Evolutionary conservation across 345 rosid species (phyloP), one percentile per base, ranked within the genome.

Genomic region (Lagerstroemia speciosa): DNA sequence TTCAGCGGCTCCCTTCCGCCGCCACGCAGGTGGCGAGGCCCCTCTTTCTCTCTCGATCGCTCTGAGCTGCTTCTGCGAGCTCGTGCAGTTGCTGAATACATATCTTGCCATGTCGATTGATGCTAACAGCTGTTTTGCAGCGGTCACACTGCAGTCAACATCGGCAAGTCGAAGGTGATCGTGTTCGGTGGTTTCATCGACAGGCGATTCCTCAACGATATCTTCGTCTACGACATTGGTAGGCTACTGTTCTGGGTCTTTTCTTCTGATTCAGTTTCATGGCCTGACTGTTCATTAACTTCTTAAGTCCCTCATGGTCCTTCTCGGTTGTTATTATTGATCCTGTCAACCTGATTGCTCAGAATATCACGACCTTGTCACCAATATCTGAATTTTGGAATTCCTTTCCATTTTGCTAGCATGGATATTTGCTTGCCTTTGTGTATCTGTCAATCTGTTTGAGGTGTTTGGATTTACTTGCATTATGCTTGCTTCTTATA

Each of bases 131-230:
- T 61, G 52, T 68, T 31, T 46, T 37, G 57, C 86, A 94, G 99
- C 76, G 99, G 99, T 29, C 99, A 94, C 73, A 82, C 92, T 17
- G 83, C 93, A 62, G 90, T 88, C 68, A 72, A 78, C 64, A 84
- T 88, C 66, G 96, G 95, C 26, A 91, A 91, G 66, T 88, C 96
- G 14, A 91, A 88, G 82, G 86, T 89, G 53, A 86, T 91, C 40
- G 80, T 89, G 67, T 94, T 94, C 27, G 99, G 99, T 36, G 98
- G 99, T 38, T 85, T 94, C 60, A 74, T 83, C 45, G 96, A 89
- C 72, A 91, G 88, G 83, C 88, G 76, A 70, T 94, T 94, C 71
- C 88, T 89, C 58, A 78, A 75, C 67, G 96, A 91, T 75, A 74
- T 87, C 63, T 69, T 75, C 58, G 96, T 94, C 34, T 91, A 85